Percentiles rank a stretch among this genome's conserved stretches.
Conservation (phyloP, 179 eudicot species). For the Spergularia azorica region DNA sequence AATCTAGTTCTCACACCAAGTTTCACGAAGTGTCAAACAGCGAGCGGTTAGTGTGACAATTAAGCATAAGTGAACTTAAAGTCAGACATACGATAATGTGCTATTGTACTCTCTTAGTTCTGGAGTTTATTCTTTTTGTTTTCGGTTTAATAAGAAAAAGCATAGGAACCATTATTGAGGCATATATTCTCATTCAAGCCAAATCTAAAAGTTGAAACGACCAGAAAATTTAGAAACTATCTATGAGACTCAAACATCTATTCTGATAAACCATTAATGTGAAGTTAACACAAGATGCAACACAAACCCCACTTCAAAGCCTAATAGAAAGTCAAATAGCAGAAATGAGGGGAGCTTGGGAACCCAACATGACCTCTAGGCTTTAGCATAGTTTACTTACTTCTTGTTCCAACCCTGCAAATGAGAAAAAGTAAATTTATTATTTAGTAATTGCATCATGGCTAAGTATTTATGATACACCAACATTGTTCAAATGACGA, state of each 20-base stretch:
- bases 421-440: constrained; percentile 21
- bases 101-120: no score
- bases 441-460: constrained; percentile 15
- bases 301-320: background rate
- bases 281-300: background rate
- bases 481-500: background rate
- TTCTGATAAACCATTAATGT: background rate
- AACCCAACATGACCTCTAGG: constrained; percentile 19
- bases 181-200: background rate
- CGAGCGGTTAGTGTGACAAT: background rate
- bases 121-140: background rate
- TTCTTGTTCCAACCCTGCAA: constrained; percentile 99
- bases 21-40: background rate
- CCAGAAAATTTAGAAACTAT: background rate
- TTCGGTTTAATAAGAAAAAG: no score
- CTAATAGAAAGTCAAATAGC: background rate
- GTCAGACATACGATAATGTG: no score
- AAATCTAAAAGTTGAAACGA: background rate
- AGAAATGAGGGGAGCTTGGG: background rate
- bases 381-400: constrained; percentile 45
- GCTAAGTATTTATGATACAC: background rate
- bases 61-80: background rate
- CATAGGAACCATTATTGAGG: background rate
- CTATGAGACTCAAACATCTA: background rate
- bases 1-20: background rate